Percentiles rank a stretch among this genome's conserved stretches.
Conservation (phyloP, 2,329 filamentous ascomycete genomes). For the Aspergillus unguis region DNA sequence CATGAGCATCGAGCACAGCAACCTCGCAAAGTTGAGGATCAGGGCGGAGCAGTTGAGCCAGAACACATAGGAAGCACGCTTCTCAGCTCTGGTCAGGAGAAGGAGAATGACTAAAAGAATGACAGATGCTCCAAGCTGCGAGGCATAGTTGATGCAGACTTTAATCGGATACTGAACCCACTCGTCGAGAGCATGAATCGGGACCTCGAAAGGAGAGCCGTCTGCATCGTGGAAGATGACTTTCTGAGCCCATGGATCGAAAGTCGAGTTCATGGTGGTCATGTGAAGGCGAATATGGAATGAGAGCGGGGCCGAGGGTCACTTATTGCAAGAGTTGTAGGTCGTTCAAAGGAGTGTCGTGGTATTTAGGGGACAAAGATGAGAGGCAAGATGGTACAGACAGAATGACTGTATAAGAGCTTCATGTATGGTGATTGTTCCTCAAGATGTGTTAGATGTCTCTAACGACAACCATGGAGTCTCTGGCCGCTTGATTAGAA, state of each 20-base stretch:
- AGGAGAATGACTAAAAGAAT: conserved; percentile 65
- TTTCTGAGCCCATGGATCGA: conserved; percentile 53
- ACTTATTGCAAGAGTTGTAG: neutral
- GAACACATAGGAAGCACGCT: conserved; percentile 63
- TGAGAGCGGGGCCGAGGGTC: neutral
- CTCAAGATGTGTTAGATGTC: neutral
- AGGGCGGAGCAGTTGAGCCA: conserved; percentile 63
- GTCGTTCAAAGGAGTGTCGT: neutral
- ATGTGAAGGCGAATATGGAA: neutral
- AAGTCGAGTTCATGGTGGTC: conserved; percentile 25
- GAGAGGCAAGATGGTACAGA: neutral
- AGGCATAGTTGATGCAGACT: conserved; percentile 62
- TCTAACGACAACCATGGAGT: neutral
- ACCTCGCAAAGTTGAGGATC: conserved; percentile 57
- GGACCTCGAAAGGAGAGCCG: conserved; percentile 41
- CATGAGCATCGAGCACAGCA: conserved; percentile 46
- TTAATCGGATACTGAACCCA: conserved; percentile 48
- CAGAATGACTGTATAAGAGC: conserved; percentile 12
- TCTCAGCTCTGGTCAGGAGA: conserved; percentile 63
- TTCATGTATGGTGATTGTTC: conserved; percentile 3
- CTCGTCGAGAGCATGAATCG: conserved; percentile 44
- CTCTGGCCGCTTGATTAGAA: neutral
- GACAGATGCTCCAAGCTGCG: conserved; percentile 66
- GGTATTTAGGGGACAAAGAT: neutral
- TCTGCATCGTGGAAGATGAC: conserved; percentile 49